Conservation (phyloP, 176 grass and related monocot genomes). For the Triticum urartu region DNA sequence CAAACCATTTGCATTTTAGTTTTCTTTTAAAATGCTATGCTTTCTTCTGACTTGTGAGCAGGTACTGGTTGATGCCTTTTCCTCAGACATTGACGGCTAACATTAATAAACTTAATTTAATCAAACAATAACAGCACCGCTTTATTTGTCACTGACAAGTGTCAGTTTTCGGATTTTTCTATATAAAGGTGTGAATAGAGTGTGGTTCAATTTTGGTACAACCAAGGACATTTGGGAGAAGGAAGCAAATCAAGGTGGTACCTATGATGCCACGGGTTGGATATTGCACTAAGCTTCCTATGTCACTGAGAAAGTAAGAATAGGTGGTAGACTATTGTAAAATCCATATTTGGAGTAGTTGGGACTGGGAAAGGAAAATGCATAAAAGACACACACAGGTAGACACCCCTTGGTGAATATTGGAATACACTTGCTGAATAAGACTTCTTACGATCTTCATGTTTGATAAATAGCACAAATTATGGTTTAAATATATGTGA, state of each 20-base stretch:
- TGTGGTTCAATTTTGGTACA: constrained; percentile 36
- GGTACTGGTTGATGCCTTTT: constrained; percentile 72
- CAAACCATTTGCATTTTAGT: constrained; percentile 43
- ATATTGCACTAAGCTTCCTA: constrained; percentile 46
- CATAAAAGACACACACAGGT: constrained; percentile 13
- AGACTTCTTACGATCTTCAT: background rate
- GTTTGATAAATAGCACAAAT: constrained; percentile 6
- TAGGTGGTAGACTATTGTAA: background rate
- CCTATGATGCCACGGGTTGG: constrained; percentile 46
- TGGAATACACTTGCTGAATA: background rate
- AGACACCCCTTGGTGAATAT: constrained; percentile 2
- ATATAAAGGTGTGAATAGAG: constrained; percentile 46
- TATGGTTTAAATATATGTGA: constrained; percentile 1
- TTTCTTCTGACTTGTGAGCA: constrained; percentile 66
- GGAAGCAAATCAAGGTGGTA: constrained; percentile 49
- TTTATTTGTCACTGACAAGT: constrained; percentile 45
- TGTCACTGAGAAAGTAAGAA: constrained; percentile 29
- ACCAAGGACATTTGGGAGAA: constrained; percentile 37
- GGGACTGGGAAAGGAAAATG: constrained; percentile 37
- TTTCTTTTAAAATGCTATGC: constrained; percentile 42
- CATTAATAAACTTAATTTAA: constrained; percentile 46
- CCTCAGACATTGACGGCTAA: constrained; percentile 62
- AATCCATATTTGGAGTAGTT: constrained; percentile 12
- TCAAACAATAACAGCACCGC: constrained; percentile 31
- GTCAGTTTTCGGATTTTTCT: constrained; percentile 24